Evolutionary conservation across 2,329 filamentous ascomycete species (phyloP).

Genomic region (Akanthomyces muscarius): DNA sequence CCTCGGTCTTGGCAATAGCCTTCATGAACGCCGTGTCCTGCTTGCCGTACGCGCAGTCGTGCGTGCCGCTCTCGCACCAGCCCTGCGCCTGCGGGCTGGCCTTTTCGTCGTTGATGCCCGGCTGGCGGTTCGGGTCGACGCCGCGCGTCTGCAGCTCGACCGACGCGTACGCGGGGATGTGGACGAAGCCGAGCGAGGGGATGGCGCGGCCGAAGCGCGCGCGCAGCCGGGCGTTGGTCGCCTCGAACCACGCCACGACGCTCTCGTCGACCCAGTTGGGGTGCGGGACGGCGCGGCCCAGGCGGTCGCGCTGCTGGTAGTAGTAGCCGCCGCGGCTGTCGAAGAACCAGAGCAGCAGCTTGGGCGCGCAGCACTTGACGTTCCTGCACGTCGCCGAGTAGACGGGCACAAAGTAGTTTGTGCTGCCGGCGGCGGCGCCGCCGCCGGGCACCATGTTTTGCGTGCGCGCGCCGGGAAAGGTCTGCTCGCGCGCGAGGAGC

Average conservation of each 20-base stretch:
- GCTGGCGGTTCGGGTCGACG: slow-evolving; percentile 35
- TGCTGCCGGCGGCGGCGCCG: slow-evolving; percentile 34
- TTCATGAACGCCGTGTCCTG: slow-evolving; percentile 61
- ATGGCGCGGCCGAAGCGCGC: slow-evolving; percentile 32
- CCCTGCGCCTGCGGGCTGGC: slow-evolving; percentile 41
- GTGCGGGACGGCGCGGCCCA: slow-evolving; percentile 30
- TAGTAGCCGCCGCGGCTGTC: slow-evolving; percentile 58
- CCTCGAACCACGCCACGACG: slow-evolving; percentile 43
- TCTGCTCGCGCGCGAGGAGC: slow-evolving; percentile 39
- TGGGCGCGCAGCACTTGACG: slow-evolving; percentile 30
- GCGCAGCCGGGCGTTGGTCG: slow-evolving; percentile 29
- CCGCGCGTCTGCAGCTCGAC: slow-evolving; percentile 25
- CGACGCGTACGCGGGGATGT: slow-evolving; percentile 44
- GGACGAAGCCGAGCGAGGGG: slow-evolving; percentile 46
- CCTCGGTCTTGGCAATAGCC: slow-evolving; percentile 50
- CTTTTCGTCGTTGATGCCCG: slow-evolving; percentile 44
- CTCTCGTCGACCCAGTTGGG: slow-evolving; percentile 43
- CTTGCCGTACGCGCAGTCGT: slow-evolving; percentile 38
- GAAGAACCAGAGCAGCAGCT: slow-evolving; percentile 66
- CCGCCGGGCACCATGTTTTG: slow-evolving; percentile 35
- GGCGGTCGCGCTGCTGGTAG: slow-evolving; percentile 37
- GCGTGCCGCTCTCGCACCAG: slow-evolving; percentile 39
- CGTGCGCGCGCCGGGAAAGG: slow-evolving; percentile 37
- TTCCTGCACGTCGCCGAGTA: slow-evolving; percentile 28
- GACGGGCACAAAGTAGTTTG: slow-evolving; percentile 47